These are phyloP conservation scores for Earliella scabrosa DNA, from an alignment of 1,284 basidiomycete genomes.

Conservation along the genomic window DNA sequence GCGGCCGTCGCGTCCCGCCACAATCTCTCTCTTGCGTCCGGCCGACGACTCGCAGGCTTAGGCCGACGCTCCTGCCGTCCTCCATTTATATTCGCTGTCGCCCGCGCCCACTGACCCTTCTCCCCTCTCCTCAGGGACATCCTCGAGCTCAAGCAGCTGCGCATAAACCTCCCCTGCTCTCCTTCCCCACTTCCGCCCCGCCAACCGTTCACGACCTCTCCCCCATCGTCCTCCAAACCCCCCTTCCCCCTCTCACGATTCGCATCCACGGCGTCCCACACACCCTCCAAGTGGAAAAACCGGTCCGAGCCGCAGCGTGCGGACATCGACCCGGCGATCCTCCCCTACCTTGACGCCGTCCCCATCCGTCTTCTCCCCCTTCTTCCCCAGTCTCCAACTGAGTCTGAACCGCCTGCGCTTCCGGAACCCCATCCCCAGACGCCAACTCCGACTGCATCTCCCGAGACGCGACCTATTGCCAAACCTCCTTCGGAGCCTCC, in stretches of 20 bases:
- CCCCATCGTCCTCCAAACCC: slow-evolving; percentile 21
- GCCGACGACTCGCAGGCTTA: background rate
- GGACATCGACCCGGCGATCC: slow-evolving; percentile 32
- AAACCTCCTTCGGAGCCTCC: slow-evolving; percentile 16
- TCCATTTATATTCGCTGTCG: background rate
- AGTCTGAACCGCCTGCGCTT: slow-evolving; percentile 7
- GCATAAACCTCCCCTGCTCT: slow-evolving; percentile 38
- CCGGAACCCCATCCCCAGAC: slow-evolving; percentile 16
- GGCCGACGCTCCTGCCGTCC: background rate
- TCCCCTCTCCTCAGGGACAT: slow-evolving; percentile 35
- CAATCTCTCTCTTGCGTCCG: background rate
- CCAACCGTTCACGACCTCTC: slow-evolving; percentile 31
- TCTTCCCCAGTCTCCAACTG: slow-evolving; percentile 21
- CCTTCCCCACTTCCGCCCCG: slow-evolving; percentile 29
- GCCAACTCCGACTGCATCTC: slow-evolving; percentile 21
- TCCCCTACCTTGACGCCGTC: slow-evolving; percentile 37
- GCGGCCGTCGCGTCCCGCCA: background rate
- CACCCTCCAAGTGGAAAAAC: slow-evolving; percentile 38
- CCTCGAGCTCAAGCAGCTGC: slow-evolving; percentile 43
- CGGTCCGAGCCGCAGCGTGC: slow-evolving; percentile 21
- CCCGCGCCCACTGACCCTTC: background rate
- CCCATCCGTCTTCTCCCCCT: slow-evolving; percentile 38
- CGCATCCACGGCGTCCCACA: slow-evolving; percentile 30
- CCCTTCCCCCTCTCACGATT: slow-evolving; percentile 34
- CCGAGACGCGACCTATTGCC: slow-evolving; percentile 14